Conservation (phyloP, 2,329 filamentous ascomycete genomes). For the Chrysoporthe deuterocubensis region DNA sequence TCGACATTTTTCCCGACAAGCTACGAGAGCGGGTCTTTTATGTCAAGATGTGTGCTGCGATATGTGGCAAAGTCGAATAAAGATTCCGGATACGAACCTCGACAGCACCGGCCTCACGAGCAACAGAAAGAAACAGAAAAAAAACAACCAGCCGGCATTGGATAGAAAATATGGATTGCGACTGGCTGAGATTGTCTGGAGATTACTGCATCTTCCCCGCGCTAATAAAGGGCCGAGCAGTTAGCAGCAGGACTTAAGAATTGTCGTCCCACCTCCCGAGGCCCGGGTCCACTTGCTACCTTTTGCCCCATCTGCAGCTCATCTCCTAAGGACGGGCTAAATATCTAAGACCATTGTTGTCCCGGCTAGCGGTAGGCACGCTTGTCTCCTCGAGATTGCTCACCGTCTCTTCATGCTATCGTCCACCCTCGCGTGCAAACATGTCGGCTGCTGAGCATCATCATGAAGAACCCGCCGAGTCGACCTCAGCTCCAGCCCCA, state of each 20-base stretch:
- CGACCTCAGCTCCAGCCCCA: background rate
- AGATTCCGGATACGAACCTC: background rate
- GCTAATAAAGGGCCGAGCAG: background rate
- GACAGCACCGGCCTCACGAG: background rate
- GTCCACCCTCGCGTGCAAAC: background rate
- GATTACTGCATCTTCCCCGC: background rate
- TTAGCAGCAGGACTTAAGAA: background rate
- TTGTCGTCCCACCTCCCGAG: conserved; percentile 3
- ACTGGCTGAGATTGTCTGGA: background rate
- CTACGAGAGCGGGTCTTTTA: background rate
- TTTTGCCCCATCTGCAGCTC: background rate
- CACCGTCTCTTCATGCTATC: background rate
- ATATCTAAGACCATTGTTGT: background rate
- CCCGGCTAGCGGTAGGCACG: background rate
- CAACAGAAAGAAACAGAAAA: background rate
- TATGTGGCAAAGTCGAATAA: background rate
- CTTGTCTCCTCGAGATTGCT: background rate
- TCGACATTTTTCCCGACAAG: too few relatives aligned
- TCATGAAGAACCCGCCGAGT: background rate
- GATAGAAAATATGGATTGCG: too few relatives aligned
- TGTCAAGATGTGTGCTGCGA: background rate
- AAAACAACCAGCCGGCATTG: too few relatives aligned
- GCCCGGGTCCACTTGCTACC: conserved; percentile 1
- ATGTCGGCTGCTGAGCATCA: conserved; percentile 18
- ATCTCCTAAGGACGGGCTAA: background rate